Evolutionary conservation across 768 basidiomycete genomes (phyloP).

Genomic region (Mycena maculata): DNA sequence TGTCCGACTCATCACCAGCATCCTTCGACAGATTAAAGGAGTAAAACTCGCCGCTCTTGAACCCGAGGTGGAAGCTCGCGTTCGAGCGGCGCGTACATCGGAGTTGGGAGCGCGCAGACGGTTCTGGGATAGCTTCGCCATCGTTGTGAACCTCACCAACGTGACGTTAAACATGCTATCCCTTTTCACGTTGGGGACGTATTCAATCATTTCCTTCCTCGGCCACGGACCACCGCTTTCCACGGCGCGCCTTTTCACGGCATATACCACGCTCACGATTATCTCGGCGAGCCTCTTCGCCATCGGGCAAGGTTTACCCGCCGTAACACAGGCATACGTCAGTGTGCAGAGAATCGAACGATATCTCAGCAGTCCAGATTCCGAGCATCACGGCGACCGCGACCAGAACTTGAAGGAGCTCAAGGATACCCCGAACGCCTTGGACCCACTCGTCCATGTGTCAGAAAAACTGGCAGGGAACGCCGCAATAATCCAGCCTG

Average conservation of each 20-base stretch:
- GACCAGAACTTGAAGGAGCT: not conserved
- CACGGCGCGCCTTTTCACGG: constrained; percentile 29
- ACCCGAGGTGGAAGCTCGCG: constrained; percentile 22
- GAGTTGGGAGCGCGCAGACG: constrained; percentile 27
- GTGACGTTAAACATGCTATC: constrained; percentile 21
- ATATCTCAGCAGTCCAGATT: constrained; percentile 26
- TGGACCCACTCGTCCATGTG: not conserved
- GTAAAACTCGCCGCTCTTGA: constrained; percentile 29
- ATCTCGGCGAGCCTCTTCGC: constrained; percentile 21
- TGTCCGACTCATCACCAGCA: constrained; percentile 24
- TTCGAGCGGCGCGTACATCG: constrained; percentile 20
- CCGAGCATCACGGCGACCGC: not conserved
- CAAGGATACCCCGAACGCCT: not conserved
- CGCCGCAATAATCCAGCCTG: not conserved
- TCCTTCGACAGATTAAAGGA: constrained; percentile 26
- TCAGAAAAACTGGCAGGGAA: not conserved
- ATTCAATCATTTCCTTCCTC: constrained; percentile 25
- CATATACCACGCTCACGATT: constrained; percentile 29
- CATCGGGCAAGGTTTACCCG: constrained; percentile 28
- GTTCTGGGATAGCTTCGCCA: constrained; percentile 27
- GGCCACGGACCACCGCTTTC: constrained; percentile 21
- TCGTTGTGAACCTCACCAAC: constrained; percentile 25
- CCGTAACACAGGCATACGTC: constrained; percentile 26
- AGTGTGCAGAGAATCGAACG: constrained; percentile 28
- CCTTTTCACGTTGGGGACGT: constrained; percentile 23